Percentiles rank a stretch among this genome's conserved stretches.
Conservation (phyloP, 2,329 filamentous ascomycete species). For the Trichoderma brevicompactum region DNA sequence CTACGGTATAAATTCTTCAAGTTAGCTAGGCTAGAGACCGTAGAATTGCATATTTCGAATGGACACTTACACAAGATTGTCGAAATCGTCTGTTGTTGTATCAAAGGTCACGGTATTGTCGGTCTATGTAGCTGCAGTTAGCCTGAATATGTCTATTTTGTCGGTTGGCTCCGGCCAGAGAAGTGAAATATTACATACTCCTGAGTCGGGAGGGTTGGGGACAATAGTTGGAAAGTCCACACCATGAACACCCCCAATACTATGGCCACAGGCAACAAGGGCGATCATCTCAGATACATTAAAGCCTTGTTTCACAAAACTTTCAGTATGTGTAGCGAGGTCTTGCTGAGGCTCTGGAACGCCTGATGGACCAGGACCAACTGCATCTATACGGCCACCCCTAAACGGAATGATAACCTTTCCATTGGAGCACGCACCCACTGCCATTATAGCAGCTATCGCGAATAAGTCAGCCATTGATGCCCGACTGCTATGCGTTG, state of each 20-base stretch:
- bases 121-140: neutral
- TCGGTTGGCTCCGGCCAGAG: too few species aligned
- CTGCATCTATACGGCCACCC: constrained; percentile 12
- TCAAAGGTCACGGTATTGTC: constrained; percentile 15
- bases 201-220: neutral
- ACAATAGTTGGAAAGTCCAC: constrained; percentile 22
- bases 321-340: neutral
- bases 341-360: constrained; percentile 15
- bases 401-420: constrained; percentile 6
- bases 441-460: neutral
- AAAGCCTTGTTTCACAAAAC: constrained; percentile 11
- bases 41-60: too few species aligned
- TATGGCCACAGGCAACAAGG: constrained; percentile 15
- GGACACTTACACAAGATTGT: constrained; percentile 8
- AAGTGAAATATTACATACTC: too few species aligned
- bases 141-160: neutral
- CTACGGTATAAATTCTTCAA: neutral
- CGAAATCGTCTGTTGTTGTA: constrained; percentile 12
- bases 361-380: constrained; percentile 3
- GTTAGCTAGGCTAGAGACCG: neutral
- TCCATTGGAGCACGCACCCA: neutral
- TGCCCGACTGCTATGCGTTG: neutral
- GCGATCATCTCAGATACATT: constrained; percentile 14
- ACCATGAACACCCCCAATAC: constrained; percentile 11
- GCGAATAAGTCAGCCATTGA: constrained; percentile 14